Evolutionary conservation across 768 basidiomycete species (phyloP).

Genomic region (Pulveroboletus sp.): DNA sequence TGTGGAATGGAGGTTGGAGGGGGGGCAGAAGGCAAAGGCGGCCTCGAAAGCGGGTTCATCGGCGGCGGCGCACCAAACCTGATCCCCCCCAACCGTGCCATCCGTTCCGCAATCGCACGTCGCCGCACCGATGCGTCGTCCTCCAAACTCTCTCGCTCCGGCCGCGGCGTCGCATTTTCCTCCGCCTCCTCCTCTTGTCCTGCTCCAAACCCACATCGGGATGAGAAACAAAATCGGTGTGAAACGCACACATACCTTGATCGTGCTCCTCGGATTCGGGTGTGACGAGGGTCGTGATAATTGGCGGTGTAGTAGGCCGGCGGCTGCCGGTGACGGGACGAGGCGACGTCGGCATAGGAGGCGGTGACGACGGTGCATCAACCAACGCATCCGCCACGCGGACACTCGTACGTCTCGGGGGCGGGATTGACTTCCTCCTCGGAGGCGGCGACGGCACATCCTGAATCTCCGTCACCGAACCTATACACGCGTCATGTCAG

Average conservation of each 20-base stretch:
- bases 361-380: conserved; percentile 16
- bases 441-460: conserved; percentile 8
- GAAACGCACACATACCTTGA: conserved; percentile 1
- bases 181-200: conserved; percentile 15
- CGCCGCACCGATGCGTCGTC: conserved; percentile 54
- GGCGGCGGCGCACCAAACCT: conserved; percentile 69
- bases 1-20: conserved; percentile 33
- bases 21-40: conserved; percentile 37
- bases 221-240: neutral
- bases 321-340: conserved; percentile 8
- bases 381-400: conserved; percentile 5
- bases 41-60: conserved; percentile 35
- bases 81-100: conserved; percentile 90
- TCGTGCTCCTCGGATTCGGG: conserved; percentile 10
- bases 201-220: neutral
- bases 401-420: conserved; percentile 24
- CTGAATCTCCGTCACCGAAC: conserved; percentile 10
- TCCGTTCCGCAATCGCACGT: conserved; percentile 85
- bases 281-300: conserved; percentile 19
- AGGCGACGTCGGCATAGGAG: conserved; percentile 17
- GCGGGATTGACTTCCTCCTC: conserved; percentile 21
- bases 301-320: conserved; percentile 20
- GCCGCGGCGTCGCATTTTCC: conserved; percentile 7
- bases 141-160: conserved; percentile 29
- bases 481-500: conserved; percentile 5